Base-by-base conservation (phyloP, 768 basidiomycete genomes). In the Filobasidium floriforme region DNA sequence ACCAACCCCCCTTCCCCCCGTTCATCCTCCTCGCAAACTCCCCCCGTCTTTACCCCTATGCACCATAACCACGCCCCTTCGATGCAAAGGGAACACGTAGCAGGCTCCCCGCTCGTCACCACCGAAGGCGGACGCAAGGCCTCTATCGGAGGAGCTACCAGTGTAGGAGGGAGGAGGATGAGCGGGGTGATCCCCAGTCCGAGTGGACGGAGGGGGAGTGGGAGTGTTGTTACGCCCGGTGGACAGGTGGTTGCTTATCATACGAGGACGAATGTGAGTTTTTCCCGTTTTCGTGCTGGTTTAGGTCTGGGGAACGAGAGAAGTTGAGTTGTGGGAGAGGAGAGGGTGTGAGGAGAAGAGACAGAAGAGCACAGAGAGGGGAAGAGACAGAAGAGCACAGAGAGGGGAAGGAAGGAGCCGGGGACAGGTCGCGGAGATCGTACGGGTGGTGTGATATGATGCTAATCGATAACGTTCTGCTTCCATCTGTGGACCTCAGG, bases 241-340 rank as follows among this genome's bases (percentile, higher is more conserved):
- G 90, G 90, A 24, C 86, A 88, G 80, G 86, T 87, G 26, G 83
- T 90, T 66, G 88, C 90, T 43, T 86, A 89, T 76, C 90, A 92
- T 76, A 92, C 90, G 37, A 84, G 91, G 71, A 91, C 89, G 2
- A 87, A 91, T 54, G 89, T 82, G 88, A 88, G 71, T 72, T 22
- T 62, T n/a, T n/a, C n/a, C n/a, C n/a, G n/a, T n/a, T n/a, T n/a
- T n/a, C n/a, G n/a, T n/a, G n/a, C n/a, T n/a, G n/a, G n/a, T n/a
- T n/a, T n/a, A n/a, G n/a, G n/a, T n/a, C n/a, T n/a, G n/a, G n/a
- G n/a, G n/a, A n/a, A n/a, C n/a, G n/a, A n/a, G n/a, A n/a, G n/a
- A n/a, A n/a, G n/a, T n/a, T n/a, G n/a, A n/a, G n/a, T n/a, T n/a
- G n/a, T n/a, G n/a, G n/a, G 32, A 24, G 5, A 11, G n/a, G 15